Base-by-base conservation (phyloP, 345 rosid genomes). In the Pseudoturritis turrita region DNA sequence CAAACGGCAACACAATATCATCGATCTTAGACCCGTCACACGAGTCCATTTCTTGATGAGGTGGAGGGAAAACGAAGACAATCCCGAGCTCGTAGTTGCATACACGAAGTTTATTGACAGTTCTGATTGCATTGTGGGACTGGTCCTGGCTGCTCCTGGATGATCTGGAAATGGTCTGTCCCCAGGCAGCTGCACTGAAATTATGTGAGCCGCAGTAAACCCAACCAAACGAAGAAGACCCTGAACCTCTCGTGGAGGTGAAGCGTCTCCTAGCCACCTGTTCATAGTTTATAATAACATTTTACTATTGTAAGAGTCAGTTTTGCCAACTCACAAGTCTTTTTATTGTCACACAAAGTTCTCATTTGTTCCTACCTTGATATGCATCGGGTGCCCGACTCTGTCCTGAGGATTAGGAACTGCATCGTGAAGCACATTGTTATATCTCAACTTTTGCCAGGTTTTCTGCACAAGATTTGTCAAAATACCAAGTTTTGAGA, bases 111-210 rank as follows among this genome's bases (percentile, higher is more conserved):
- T 78, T 83, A 31, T 1, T 74, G 33, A 68, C 62, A 6, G 55
- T 19, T 68, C 76, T 62, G 25, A 68, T 76, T 43, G 73, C 49
- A 68, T 41, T 61, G 59, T 55, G 60, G 17, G 45, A 56, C 50
- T 75, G 82, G 43, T 83, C 78, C 14, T 77, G 63, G 23, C 71
- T 84, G 53, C 21, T 70, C 47, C 78, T 70, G 52, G 69, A 44
- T 56, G 83, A 78, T 62, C 70, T 76, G 45, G 85, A 80, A 22
- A 86, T 81, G 43, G 79, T 73, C 61, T 88, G 82, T 68, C 98
- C 98, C 97, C 98, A 94, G 14, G 98, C 97, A 74, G 96, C 95
- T 39, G 88, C 82, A 78, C 98, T 94, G 72, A 90, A 87, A 74
- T 90, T 94, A 80, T 90, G 98, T 22, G 98, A 94, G 35, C 97